Percentiles rank a stretch among this genome's conserved stretches.
Conservation (phyloP, 306 rosid species). For the Vigna hirtella region DNA sequence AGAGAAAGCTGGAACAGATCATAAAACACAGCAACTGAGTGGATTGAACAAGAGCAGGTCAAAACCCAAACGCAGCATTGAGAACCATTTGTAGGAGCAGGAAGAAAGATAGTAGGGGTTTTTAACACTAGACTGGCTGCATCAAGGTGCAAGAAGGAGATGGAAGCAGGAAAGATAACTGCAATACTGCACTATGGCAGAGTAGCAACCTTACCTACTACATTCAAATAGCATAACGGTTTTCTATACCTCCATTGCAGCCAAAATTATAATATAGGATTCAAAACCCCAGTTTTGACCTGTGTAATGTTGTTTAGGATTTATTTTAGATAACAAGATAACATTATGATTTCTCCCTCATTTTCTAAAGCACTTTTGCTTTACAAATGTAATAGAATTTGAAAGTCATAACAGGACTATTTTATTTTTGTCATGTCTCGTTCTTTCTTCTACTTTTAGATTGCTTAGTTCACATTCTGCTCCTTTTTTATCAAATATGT, state of each 20-base stretch:
- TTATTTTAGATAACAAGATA: neutral
- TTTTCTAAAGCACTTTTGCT: neutral
- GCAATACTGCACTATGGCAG: neutral
- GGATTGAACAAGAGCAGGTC: no score
- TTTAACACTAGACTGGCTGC: no score
- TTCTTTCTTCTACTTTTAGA: neutral
- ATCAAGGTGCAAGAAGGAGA: no score
- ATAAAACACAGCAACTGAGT: no score
- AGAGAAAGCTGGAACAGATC: no score
- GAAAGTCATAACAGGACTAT: neutral
- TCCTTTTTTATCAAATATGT: neutral
- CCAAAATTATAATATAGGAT: neutral
- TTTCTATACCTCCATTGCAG: neutral
- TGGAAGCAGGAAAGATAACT: no score
- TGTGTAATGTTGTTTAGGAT: neutral
- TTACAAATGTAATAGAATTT: neutral
- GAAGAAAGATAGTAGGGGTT: no score
- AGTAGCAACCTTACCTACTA: neutral
- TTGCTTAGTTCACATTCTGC: neutral
- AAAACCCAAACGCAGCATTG: no score
- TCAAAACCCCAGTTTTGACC: neutral
- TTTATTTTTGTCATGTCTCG: neutral
- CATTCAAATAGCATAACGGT: neutral
- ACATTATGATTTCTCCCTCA: neutral
- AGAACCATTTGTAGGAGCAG: no score